Conservation (phyloP, 257 asterid genomes). For the Osmanthus fragrans region DNA sequence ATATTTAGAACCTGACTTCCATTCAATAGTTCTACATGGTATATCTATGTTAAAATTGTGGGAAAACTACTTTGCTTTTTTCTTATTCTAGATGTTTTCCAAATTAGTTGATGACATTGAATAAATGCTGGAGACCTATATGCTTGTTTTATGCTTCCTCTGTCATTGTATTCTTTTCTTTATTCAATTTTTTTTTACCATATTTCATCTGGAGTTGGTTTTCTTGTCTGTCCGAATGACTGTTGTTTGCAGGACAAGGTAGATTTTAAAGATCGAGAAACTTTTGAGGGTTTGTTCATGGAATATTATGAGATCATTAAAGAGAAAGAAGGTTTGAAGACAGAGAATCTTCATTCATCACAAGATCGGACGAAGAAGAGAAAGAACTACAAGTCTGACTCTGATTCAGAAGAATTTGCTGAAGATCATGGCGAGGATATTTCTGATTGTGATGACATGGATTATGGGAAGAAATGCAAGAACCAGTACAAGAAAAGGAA, state of each 20-base stretch:
- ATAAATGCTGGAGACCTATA: neutral
- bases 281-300: slow-evolving; percentile 71
- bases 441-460: slow-evolving; percentile 47
- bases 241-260: slow-evolving; percentile 53
- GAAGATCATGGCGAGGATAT: slow-evolving; percentile 40
- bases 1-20: neutral
- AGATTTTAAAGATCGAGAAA: slow-evolving; percentile 61
- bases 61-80: neutral
- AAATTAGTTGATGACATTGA: neutral
- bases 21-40: neutral
- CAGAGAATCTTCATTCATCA: slow-evolving; percentile 47
- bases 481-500: slow-evolving; percentile 31
- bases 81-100: neutral
- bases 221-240: slow-evolving; percentile 20
- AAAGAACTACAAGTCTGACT: slow-evolving; percentile 21
- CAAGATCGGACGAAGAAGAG: slow-evolving; percentile 25
- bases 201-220: slow-evolving; percentile 11
- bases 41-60: too few species aligned
- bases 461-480: slow-evolving; percentile 23
- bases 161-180: neutral
- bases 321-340: slow-evolving; percentile 43
- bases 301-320: slow-evolving; percentile 67
- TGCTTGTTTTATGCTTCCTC: slow-evolving; percentile 11
- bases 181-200: neutral
- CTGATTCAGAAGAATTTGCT: slow-evolving; percentile 41